Base-by-base conservation (phyloP, 257 asterid genomes). In the Euphrasia confusa region DNA sequence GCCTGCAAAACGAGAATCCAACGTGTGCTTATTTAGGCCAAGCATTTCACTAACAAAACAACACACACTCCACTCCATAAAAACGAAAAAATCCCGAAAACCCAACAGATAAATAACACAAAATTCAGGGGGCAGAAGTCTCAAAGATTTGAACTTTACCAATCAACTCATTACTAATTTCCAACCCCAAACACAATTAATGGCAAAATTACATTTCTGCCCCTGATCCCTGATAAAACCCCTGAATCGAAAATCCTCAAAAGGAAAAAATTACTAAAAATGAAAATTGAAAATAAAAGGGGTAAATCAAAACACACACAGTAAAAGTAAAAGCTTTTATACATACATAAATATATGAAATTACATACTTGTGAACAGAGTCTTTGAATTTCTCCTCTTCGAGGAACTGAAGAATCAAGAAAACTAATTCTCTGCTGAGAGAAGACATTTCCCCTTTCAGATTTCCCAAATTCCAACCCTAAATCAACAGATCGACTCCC, bases 311-410 rank as follows among this genome's bases (percentile, higher is more conserved):
- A 53, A 49, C 40, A 44, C 55, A 54, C 47, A 44, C 62, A 49
- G 30, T 30, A 49, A 57, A 37, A 30, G 42, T 9, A 37, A 63
- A 71, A 33, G 50, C 53, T 58, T 35, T 42, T 45, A 4, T 6
- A 42, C 11, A 48, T 76, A 86, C 96, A 37, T 8, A 37, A 1
- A 37, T 9, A 37, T 1, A 8, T 0, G 10, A 37, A 37, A 37
- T 37, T 8, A 37, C 42, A 48, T 78, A 86, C 98, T 69, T 91
- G 75, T 91, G 98, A 72, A 85, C 96, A 14, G 95, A 84, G 66
- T 88, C 98, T 79, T 91, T 91, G 78, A 88, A 91, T 81, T 91
- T 91, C 79, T 91, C 98, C 87, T 91, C 96, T 64, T 88, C 96
- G 1, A 88, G 92, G 68, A 91, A 91, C 80, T 91, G 98, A 60